Evolutionary conservation across 1,139 yeast genomes (phyloP).

Genomic region (Suhomyces panamericanus): DNA sequence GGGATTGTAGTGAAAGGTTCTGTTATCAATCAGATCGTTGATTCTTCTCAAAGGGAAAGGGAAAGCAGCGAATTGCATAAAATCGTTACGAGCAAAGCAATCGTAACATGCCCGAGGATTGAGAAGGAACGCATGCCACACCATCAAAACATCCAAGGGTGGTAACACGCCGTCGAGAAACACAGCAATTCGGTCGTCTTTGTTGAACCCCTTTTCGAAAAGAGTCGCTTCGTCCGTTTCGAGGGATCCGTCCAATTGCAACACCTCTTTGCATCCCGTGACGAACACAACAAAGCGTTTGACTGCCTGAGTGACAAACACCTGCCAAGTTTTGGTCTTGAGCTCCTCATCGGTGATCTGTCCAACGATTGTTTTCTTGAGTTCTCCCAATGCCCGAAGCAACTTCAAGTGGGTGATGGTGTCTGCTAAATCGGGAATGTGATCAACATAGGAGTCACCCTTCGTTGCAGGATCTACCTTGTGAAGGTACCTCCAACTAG

Average conservation of each 20-base stretch:
- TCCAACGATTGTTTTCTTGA: constrained; percentile 20
- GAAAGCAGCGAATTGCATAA: constrained; percentile 22
- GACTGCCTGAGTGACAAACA: constrained; percentile 30
- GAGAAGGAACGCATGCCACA: constrained; percentile 40
- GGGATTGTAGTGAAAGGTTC: constrained; percentile 23
- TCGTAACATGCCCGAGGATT: constrained; percentile 33
- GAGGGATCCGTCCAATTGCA: background rate
- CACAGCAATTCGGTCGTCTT: constrained; percentile 1
- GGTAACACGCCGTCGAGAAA: constrained; percentile 22
- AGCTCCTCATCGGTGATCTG: constrained; percentile 2
- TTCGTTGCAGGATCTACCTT: background rate
- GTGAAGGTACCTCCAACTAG: constrained; percentile 2
- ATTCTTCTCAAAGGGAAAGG: constrained; percentile 31
- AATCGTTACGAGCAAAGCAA: constrained; percentile 26
- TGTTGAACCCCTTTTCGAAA: constrained; percentile 6
- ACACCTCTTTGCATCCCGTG: constrained; percentile 18
- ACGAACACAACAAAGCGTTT: constrained; percentile 32
- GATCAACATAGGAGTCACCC: constrained; percentile 4
- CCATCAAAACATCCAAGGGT: constrained; percentile 40
- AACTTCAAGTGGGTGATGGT: constrained; percentile 33
- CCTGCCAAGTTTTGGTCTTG: constrained; percentile 28
- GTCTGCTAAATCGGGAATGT: constrained; percentile 14
- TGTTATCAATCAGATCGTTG: constrained; percentile 22
- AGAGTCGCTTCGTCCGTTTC: constrained; percentile 6
- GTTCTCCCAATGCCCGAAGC: constrained; percentile 27